A percentile compares a stretch with the other conserved stretches of the same genome.
Conservation (phyloP, 2,329 filamentous ascomycete species). For the Fusarium denticulatum region DNA sequence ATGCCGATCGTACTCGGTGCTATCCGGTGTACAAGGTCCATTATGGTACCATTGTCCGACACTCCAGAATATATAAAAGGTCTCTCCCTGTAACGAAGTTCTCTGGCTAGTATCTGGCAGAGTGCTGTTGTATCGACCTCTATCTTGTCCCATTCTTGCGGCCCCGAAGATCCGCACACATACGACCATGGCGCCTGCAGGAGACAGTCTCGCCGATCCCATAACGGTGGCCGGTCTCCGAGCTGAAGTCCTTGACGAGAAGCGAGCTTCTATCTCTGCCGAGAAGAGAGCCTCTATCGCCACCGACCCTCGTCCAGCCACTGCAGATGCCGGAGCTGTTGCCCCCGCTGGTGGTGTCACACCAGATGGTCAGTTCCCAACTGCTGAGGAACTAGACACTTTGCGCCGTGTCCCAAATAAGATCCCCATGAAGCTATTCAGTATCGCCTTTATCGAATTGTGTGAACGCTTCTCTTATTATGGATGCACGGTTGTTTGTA, state of each 20-base stretch:
- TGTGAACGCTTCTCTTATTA: constrained; percentile 81
- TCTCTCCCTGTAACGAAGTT: not conserved
- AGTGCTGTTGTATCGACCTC: not conserved
- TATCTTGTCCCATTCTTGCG: constrained; percentile 1
- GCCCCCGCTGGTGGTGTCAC: not conserved
- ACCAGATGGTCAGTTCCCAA: constrained; percentile 33
- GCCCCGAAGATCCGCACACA: not conserved
- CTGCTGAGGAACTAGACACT: constrained; percentile 55
- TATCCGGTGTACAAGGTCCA: not conserved
- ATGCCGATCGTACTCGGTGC: constrained; percentile 15
- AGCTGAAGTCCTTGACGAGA: constrained; percentile 46
- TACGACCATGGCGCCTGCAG: constrained; percentile 44
- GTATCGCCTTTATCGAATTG: constrained; percentile 73
- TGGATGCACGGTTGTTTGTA: constrained; percentile 71
- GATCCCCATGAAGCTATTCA: constrained; percentile 69
- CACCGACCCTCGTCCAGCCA: constrained; percentile 9
- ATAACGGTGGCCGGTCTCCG: constrained; percentile 44
- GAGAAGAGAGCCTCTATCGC: constrained; percentile 45
- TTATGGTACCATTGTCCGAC: constrained; percentile 14
- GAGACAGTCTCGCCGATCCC: constrained; percentile 49
- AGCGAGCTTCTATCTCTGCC: constrained; percentile 41
- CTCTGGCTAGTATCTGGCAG: not conserved
- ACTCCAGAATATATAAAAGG: constrained; percentile 19
- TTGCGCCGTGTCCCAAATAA: constrained; percentile 65
- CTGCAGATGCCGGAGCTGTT: not conserved